Base-by-base conservation (phyloP, 495 filamentous ascomycete species). In the Echria macrotheca region DNA sequence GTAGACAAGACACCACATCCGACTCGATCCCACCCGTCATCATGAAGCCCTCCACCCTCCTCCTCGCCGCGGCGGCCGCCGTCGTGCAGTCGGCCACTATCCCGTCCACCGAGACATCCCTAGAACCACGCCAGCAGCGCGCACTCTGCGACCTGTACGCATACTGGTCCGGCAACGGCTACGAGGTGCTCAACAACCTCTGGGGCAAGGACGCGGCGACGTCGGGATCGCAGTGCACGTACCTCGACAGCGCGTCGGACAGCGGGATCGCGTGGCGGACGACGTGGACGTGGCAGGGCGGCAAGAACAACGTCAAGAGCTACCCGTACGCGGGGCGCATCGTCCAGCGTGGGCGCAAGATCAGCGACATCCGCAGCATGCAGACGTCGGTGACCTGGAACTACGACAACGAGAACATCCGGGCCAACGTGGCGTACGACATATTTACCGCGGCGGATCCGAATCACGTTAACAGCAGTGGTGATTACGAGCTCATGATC, bases 401-500 rank as follows among this genome's bases (percentile, higher is more conserved):
- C 38, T 70, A 74, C 49, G 57, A 58, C 46, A 69, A 57, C 28
- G 65, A 50, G 38, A 55, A 66, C 43, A 60, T 74, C 52, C 51
- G 55, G 7, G 69, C 70, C n/a, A 66, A 76, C 53, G 72, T 76
- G 10, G 64, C 72, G 1, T 75, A 74, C 43, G 72, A 75, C 49
- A 49, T 75, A 14, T 76, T 76, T 52, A 76, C 72, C 1, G 61
- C 71, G 0, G 64, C 68, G 4, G 64, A 75, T 47, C 64, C 61
- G 14, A 67, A 71, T 35, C 72, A 75, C 53, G 55, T 46, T 11
- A 76, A 63, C 2, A 68, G 53, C 36, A 64, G 65, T 26, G 72
- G 72, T 23, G 70, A 76, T 39, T 75, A 72, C 48, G 72, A 76
- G 48, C 53, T 76, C 15, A 75, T 75, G 73, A 67, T 76, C 17